phyloP scores from a whole-genome alignment of 345 rosid species.

The Eutrema yunnanense region DNA sequence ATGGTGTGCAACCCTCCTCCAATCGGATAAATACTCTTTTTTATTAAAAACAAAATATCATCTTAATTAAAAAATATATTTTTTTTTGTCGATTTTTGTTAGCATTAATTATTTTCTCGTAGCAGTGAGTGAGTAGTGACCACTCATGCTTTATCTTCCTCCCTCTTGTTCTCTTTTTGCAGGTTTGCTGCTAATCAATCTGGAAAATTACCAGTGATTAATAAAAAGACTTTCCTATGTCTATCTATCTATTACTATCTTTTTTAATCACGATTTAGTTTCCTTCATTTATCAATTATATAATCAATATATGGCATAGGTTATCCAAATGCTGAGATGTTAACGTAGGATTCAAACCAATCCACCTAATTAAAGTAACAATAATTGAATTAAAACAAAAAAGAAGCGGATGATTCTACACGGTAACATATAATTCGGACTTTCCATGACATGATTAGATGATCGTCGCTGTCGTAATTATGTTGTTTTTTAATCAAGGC shows the following conservation, averaged over 20 bases:
- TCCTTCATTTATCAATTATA: neutral
- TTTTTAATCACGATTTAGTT: neutral
- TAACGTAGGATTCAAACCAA: conserved; percentile 24
- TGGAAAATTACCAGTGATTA: neutral
- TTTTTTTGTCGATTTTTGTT: neutral
- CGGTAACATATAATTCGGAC: conserved; percentile 5
- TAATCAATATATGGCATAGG: neutral
- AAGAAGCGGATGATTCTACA: conserved; percentile 14
- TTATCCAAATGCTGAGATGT: conserved; percentile 3
- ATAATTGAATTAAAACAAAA: neutral
- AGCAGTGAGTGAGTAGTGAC: conserved; percentile 7
- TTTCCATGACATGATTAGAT: conserved; percentile 4
- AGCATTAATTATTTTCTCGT: neutral
- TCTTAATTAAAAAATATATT: neutral
- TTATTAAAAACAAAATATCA: neutral
- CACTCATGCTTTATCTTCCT: conserved; percentile 30
- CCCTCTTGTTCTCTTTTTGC: conserved; percentile 8
- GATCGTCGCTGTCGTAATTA: conserved; percentile 13
- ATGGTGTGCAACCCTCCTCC: conserved; percentile 28
- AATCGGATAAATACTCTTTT: conserved; percentile 20
- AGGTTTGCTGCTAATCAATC: conserved; percentile 4
- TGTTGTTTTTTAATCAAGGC: conserved; percentile 17
- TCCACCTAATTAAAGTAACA: conserved; percentile 14
- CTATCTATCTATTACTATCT: neutral
- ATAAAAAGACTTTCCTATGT: neutral